Percentiles rank a stretch among this genome's conserved stretches.
Conservation (phyloP, 192 early-diverging fungal genomes). For the Oehlia diaphana region DNA sequence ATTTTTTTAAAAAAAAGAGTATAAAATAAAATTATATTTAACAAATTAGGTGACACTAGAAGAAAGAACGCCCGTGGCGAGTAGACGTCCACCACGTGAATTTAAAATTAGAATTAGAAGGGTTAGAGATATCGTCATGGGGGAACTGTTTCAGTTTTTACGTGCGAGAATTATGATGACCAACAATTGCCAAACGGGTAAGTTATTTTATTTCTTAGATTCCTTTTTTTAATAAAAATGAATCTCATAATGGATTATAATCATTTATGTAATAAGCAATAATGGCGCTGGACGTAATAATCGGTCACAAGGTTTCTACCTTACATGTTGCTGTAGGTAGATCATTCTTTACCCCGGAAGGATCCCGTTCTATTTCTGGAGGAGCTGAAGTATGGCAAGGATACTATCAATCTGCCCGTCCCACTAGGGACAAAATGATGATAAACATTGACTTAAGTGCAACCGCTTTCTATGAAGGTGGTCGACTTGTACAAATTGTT, state of each 20-base stretch:
- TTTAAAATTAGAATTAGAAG: slow-evolving; percentile 68
- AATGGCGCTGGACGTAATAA: slow-evolving; percentile 75
- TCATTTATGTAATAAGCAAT: slow-evolving; percentile 37
- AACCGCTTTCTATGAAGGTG: slow-evolving; percentile 63
- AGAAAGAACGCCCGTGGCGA: slow-evolving; percentile 29
- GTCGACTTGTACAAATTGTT: slow-evolving; percentile 71
- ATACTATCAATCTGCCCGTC: slow-evolving; percentile 84
- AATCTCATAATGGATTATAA: neutral
- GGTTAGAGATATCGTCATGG: slow-evolving; percentile 65
- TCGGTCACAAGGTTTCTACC: slow-evolving; percentile 74
- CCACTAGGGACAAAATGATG: slow-evolving; percentile 47
- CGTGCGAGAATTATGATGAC: slow-evolving; percentile 40
- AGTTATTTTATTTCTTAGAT: neutral
- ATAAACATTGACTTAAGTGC: slow-evolving; percentile 72
- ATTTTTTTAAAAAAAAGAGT: neutral
- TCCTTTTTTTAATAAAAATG: neutral
- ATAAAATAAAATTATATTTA: neutral
- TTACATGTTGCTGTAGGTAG: slow-evolving; percentile 76
- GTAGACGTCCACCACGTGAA: slow-evolving; percentile 42
- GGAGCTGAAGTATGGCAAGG: slow-evolving; percentile 92
- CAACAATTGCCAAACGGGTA: slow-evolving; percentile 38
- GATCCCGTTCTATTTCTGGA: slow-evolving; percentile 47
- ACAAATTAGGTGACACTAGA: slow-evolving; percentile 44
- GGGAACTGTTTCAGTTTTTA: slow-evolving; percentile 55
- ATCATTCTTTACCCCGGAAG: slow-evolving; percentile 86